Evolutionary conservation across 768 basidiomycete genomes (phyloP).

Genomic region (Trametes cinnabarina): DNA sequence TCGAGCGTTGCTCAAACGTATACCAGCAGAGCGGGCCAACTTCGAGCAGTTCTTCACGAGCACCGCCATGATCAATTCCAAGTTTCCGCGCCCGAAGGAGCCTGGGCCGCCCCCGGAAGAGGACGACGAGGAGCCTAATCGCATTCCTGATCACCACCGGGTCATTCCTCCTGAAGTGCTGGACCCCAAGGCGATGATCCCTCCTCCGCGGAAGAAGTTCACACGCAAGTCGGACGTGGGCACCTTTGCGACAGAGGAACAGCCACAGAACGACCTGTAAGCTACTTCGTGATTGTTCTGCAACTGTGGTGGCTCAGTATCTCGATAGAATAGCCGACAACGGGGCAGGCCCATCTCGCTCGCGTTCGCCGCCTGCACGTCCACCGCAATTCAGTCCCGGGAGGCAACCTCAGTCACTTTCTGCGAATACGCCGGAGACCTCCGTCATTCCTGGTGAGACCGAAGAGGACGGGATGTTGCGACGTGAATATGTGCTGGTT

Average conservation of each 20-base stretch:
- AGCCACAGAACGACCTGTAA: neutral
- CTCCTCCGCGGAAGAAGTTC: constrained; percentile 79
- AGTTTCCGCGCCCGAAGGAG: constrained; percentile 58
- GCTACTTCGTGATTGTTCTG: neutral
- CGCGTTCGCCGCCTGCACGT: constrained; percentile 2
- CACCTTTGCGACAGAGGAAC: neutral
- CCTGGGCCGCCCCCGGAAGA: constrained; percentile 30
- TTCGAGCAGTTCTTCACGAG: constrained; percentile 94
- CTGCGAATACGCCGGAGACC: constrained; percentile 58
- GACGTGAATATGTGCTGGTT: constrained; percentile 91
- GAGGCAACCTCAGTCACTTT: constrained; percentile 29
- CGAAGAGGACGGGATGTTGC: constrained; percentile 76
- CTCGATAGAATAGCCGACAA: neutral
- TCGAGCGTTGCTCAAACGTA: constrained; percentile 75
- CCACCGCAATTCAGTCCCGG: constrained; percentile 4
- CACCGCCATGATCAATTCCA: constrained; percentile 70
- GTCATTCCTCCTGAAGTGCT: constrained; percentile 78
- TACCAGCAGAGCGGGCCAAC: constrained; percentile 78
- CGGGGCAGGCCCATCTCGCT: constrained; percentile 9
- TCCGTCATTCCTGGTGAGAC: constrained; percentile 81
- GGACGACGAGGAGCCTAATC: constrained; percentile 31
- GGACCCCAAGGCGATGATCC: constrained; percentile 78
- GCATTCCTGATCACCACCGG: constrained; percentile 70
- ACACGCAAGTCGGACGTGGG: constrained; percentile 34
- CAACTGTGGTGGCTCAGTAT: neutral